phyloP scores from a whole-genome alignment of 495 filamentous ascomycete species.

The Xylaria cubensis region DNA sequence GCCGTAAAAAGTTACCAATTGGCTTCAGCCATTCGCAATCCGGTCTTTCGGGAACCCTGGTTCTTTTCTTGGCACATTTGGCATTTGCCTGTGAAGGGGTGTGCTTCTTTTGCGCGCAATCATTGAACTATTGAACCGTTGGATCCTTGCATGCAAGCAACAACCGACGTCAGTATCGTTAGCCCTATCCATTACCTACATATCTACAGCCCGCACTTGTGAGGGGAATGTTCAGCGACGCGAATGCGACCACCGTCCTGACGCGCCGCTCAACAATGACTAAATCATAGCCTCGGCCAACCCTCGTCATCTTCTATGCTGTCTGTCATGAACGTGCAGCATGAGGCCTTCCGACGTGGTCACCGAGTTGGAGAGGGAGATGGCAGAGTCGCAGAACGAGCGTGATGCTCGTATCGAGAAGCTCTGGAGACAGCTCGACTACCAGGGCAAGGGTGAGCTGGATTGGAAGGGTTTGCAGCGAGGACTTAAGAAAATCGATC shows the following conservation, averaged over 20 bases:
- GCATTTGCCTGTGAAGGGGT: conserved; percentile 17
- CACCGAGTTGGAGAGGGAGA: conserved; percentile 49
- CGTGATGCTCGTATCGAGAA: conserved; percentile 77
- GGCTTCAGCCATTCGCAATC: conserved; percentile 33
- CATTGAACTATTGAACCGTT: conserved; percentile 21
- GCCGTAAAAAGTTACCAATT: conserved; percentile 31
- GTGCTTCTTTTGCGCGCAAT: conserved; percentile 39
- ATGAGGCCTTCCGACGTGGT: conserved; percentile 54
- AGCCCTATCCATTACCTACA: neutral
- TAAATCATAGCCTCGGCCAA: conserved; percentile 38
- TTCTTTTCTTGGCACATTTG: conserved; percentile 22
- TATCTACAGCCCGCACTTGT: neutral
- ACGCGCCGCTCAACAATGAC: conserved; percentile 40
- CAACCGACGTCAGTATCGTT: conserved; percentile 28
- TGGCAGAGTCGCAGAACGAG: conserved; percentile 71
- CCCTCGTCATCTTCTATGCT: conserved; percentile 31
- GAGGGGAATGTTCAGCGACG: conserved; percentile 35
- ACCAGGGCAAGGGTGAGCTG: conserved; percentile 74
- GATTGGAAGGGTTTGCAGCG: conserved; percentile 83
- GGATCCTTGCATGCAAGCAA: conserved; percentile 22
- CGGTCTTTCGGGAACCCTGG: conserved; percentile 29
- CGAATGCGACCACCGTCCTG: conserved; percentile 18
- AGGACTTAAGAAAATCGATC: conserved; percentile 87
- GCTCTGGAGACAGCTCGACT: conserved; percentile 83
- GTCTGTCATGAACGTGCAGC: conserved; percentile 45